A percentile compares a stretch with the other conserved stretches of the same genome.
Evolutionary conservation across 1,284 basidiomycete species (phyloP).

Genomic region (Baeospora myosura): DNA sequence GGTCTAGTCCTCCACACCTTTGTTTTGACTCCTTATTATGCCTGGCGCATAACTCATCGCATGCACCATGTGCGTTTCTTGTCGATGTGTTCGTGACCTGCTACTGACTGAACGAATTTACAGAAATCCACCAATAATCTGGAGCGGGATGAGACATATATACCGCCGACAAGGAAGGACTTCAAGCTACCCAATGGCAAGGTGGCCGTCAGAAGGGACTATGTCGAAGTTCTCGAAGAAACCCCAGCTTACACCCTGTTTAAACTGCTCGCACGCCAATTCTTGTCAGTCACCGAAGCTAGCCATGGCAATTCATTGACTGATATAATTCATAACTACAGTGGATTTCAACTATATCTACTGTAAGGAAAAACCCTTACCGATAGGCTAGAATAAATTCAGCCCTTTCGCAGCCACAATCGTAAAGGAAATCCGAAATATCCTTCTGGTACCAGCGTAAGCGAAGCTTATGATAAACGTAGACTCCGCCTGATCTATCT

Average conservation of each 20-base stretch:
- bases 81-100: neutral
- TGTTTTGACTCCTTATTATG: slow-evolving; percentile 49
- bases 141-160: slow-evolving; percentile 28
- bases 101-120: slow-evolving; percentile 3
- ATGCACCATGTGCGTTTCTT: slow-evolving; percentile 38
- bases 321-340: slow-evolving; percentile 15
- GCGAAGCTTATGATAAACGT: slow-evolving; percentile 6
- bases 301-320: slow-evolving; percentile 17
- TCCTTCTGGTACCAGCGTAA: slow-evolving; percentile 25
- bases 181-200: slow-evolving; percentile 23
- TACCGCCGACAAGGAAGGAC: slow-evolving; percentile 23
- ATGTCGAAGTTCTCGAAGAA: slow-evolving; percentile 33
- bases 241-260: slow-evolving; percentile 52
- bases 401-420: slow-evolving; percentile 18
- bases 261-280: slow-evolving; percentile 45
- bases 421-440: slow-evolving; percentile 29
- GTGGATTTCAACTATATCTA: slow-evolving; percentile 29
- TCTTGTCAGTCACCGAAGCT: slow-evolving; percentile 23
- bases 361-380: slow-evolving; percentile 17
- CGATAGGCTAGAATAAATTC: slow-evolving; percentile 8
- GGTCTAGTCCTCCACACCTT: slow-evolving; percentile 43
- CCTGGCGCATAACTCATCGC: slow-evolving; percentile 52
- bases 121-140: slow-evolving; percentile 40
- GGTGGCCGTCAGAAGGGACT: slow-evolving; percentile 23
- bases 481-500: neutral